Evolutionary conservation across 1,284 basidiomycete genomes (phyloP), one percentile per base, ranked within the genome.

Genomic region (Tausonia pullulans): DNA sequence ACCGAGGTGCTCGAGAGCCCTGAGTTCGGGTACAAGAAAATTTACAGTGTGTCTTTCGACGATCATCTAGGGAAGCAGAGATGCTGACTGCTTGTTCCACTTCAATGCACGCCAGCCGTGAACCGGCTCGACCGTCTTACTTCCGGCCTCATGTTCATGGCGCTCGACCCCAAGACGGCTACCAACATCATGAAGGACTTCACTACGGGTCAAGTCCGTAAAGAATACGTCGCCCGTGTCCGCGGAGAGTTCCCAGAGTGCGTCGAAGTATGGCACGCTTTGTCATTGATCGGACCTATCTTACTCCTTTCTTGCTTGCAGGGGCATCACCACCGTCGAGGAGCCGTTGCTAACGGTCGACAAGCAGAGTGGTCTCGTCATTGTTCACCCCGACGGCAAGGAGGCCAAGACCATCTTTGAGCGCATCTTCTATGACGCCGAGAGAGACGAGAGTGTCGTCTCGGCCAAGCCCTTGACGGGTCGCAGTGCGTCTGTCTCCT

Each of bases 111-210:
- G 3, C 16, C 72, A 96, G 93, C 95, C 66, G 87, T 93, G 51
- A 99, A 98, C 74, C 83, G 96, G 58, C 80, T 99, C 57, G 96
- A 99, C 76, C 82, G 96, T 60, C 80, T 98, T 16, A 98, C 96
- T 0, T 95, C 91, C 0, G 96, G 96, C 4, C 81, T 98, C 63
- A 95, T 99, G 93, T 90, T 99, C 69, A 81, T 97, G 62, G 90
- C 92, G 0, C 80, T 93, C 11, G 87, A 86, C 11, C 79, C 85
- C 2, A 78, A 83, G 57, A 82, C 88, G 41, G 90, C 93, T 0
- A 81, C 84, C 27, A 75, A 79, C 14, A 79, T 98, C 39, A 86
- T 90, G 1, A 80, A 82, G 11, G 90, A 95, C 76, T 98, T 98
- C 73, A 80, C 83, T 67, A 82, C 83, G 5, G 88, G 90, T 0